phyloP scores from a whole-genome alignment of 129 eudicot genomes.

The Lonicera japonica region DNA sequence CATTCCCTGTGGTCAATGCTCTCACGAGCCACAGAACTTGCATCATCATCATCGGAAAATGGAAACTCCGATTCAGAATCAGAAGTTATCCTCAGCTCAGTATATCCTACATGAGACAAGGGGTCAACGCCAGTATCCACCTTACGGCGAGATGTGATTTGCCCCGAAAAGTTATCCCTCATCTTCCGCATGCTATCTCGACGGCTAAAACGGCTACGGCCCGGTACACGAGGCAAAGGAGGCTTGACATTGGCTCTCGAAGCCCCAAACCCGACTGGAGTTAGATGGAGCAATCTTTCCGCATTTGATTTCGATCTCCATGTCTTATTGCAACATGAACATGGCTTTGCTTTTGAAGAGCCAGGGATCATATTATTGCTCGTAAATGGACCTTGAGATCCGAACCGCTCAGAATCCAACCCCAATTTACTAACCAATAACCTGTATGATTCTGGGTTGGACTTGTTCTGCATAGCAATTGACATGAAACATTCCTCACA shows the following conservation, averaged over 20 bases:
- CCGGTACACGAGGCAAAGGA: slow-evolving; percentile 71
- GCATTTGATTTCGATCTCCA: slow-evolving; percentile 49
- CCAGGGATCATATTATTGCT: slow-evolving; percentile 28
- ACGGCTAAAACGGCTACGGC: slow-evolving; percentile 51
- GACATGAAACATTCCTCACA: slow-evolving; percentile 73
- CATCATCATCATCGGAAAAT: slow-evolving; percentile 61
- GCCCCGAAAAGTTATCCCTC: slow-evolving; percentile 44
- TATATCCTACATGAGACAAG: slow-evolving; percentile 44
- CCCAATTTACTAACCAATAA: slow-evolving; percentile 40
- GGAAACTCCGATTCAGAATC: slow-evolving; percentile 69
- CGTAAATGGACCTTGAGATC: slow-evolving; percentile 23
- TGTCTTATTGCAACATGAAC: slow-evolving; percentile 63
- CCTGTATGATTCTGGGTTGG: slow-evolving; percentile 37
- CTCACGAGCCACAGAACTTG: slow-evolving; percentile 11
- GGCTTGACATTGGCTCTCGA: slow-evolving; percentile 58
- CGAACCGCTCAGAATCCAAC: slow-evolving; percentile 24
- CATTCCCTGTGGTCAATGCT: slow-evolving; percentile 10
- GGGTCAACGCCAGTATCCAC: slow-evolving; percentile 21
- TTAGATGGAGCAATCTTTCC: slow-evolving; percentile 35
- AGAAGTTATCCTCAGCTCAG: slow-evolving; percentile 48
- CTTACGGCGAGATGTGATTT: slow-evolving; percentile 15
- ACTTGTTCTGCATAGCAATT: slow-evolving; percentile 27
- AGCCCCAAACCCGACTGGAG: slow-evolving; percentile 35
- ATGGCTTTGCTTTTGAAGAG: slow-evolving; percentile 34
- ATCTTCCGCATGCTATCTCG: slow-evolving; percentile 50